Base-by-base conservation (phyloP, 2,329 filamentous ascomycete genomes). In the Cercospora beticola region DNA sequence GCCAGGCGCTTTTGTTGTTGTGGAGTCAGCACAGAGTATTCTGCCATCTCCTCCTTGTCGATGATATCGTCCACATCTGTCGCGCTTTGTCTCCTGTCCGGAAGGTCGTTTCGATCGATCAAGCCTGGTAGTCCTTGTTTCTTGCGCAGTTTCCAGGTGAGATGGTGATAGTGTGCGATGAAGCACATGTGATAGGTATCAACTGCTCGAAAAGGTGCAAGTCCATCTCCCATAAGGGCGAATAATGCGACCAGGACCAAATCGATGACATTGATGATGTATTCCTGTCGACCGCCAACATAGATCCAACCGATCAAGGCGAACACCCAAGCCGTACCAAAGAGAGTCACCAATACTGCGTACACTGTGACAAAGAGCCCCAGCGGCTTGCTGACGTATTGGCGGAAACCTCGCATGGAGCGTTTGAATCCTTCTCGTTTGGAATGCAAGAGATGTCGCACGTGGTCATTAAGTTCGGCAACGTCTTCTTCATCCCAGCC, bases 171-270 rank as follows among this genome's bases (percentile, higher is more conserved):
- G 70, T 89, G 90, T 0, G 90, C 89, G 69, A 96, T 91, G 79
- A 88, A 94, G 52, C 89, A 86, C 91, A 95, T 94, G 79, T 95
- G 92, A 78, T 96, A 96, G 0, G 92, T 95, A 77, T 96, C 92
- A 6, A 94, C 84, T 4, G 86, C 87, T 36, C 92, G 88, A 78
- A 94, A 96, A 0, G 92, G 82, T 0, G 88, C 87, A 21, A 90
- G 78, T 0, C 89, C 79, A 16, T 89, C 88, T 0, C 89, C 89
- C 5, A 90, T 82, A 3, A 88, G 78, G 2, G 87, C 89, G 73
- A 90, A 91, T 10, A 87, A 76, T 0, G 87, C 87, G 3, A 89
- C 88, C 0, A 90, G 79, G 0, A 86, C 77, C 9, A 86, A 87
- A 75, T 90, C 86, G 21, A 83, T 80, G 18, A 86, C 77, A 70